A percentile compares a stretch with the other conserved stretches of the same genome.
Evolutionary conservation across 208 protist genomes (phyloP).

Genomic region (Herpetomonas samuelpessoai): DNA sequence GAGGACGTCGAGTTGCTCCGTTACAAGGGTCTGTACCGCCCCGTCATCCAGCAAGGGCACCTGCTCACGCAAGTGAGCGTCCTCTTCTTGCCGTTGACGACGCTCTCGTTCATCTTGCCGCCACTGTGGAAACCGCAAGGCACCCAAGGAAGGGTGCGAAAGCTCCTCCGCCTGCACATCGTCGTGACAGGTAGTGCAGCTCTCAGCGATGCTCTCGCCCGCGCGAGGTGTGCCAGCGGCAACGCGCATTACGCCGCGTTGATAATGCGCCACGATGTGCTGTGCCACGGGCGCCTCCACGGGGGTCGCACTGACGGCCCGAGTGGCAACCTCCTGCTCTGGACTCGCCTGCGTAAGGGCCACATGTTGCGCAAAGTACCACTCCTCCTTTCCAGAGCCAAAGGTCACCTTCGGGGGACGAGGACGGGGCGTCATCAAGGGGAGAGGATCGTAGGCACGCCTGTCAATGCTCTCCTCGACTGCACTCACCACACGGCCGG

Average conservation of each 20-base stretch:
- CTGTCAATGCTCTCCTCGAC: neutral
- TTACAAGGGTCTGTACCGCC: too few relatives aligned
- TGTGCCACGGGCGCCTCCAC: neutral
- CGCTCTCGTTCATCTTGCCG: too few relatives aligned
- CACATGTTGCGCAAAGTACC: conserved; percentile 5
- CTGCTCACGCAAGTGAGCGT: neutral
- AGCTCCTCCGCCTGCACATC: too few relatives aligned
- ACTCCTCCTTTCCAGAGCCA: neutral
- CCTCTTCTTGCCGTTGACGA: too few relatives aligned
- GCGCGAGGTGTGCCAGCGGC: too few relatives aligned
- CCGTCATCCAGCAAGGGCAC: neutral
- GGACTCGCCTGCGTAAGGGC: conserved; percentile 3
- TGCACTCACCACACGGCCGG: neutral
- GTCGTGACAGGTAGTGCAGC: too few relatives aligned
- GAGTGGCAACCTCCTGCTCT: conserved; percentile 1
- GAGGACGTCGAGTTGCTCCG: too few relatives aligned
- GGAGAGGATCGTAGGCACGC: neutral
- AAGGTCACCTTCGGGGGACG: neutral
- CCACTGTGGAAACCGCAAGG: neutral
- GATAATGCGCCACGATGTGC: too few relatives aligned
- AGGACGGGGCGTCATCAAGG: conserved; percentile 1
- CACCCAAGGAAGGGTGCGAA: neutral
- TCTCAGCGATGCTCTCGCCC: too few relatives aligned
- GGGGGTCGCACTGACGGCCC: neutral
- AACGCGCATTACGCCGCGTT: too few relatives aligned